phyloP scores from a whole-genome alignment of 306 rosid species.

The Rosa rugosa region DNA sequence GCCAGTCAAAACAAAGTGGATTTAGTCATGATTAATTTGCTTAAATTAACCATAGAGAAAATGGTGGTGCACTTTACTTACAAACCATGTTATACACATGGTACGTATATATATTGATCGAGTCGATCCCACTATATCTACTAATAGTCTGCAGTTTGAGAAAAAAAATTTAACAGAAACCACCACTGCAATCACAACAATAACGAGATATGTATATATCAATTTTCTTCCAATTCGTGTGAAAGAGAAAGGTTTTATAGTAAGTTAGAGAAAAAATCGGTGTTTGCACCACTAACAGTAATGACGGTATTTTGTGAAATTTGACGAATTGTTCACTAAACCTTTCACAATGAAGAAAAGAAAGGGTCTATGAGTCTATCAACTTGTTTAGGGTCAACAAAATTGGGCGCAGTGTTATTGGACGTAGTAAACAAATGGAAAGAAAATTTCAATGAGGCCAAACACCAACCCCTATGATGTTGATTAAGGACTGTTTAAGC shows the following conservation, averaged over 20 bases:
- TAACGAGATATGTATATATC: neutral
- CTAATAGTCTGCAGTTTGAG: neutral
- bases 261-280: neutral
- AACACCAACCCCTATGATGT: neutral
- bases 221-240: neutral
- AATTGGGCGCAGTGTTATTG: conserved; percentile 34
- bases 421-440: neutral
- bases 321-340: conserved; percentile 25
- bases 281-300: neutral
- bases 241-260: neutral
- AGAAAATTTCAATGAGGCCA: neutral
- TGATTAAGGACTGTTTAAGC: neutral
- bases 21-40: neutral
- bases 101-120: neutral
- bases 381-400: conserved; percentile 40
- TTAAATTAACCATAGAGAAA: conserved; percentile 1
- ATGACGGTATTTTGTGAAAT: neutral
- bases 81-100: neutral
- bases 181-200: neutral
- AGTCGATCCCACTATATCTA: neutral
- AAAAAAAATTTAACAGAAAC: neutral
- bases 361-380: conserved; percentile 1
- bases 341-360: neutral
- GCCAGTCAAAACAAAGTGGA: conserved; percentile 10
- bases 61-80: conserved; percentile 17